Conservation (phyloP, 1,139 yeast species). For the Kazachstania sp. region DNA sequence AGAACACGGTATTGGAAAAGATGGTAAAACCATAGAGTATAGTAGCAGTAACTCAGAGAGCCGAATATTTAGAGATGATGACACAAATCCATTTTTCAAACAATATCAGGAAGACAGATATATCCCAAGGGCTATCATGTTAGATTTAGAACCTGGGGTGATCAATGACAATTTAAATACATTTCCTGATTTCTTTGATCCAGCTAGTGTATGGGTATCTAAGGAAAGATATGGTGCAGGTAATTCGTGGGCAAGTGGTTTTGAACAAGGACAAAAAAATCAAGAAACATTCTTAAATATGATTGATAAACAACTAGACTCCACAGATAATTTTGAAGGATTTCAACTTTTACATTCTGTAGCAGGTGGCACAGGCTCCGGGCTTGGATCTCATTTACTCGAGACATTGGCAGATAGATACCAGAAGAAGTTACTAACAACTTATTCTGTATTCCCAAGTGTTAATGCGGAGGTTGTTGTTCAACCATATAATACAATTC, state of each 20-base stretch:
- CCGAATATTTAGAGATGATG: constrained; percentile 47
- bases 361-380: constrained; percentile 99
- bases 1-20: constrained; percentile 78
- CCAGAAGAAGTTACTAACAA: constrained; percentile 72
- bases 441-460: constrained; percentile 80
- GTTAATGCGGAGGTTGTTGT: constrained; percentile 88
- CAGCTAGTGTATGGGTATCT: constrained; percentile 72
- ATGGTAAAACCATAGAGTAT: constrained; percentile 41
- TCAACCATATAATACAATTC: constrained; percentile 85
- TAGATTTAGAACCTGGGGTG: constrained; percentile 90
- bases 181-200: constrained; percentile 66
- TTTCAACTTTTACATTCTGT: constrained; percentile 89
- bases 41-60: constrained; percentile 20
- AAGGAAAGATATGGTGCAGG: constrained; percentile 88
- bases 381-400: constrained; percentile 75
- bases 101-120: constrained; percentile 66
- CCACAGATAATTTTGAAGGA: constrained; percentile 82
- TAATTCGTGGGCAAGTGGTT: constrained; percentile 92
- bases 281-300: constrained; percentile 69
- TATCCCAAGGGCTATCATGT: constrained; percentile 77
- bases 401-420: constrained; percentile 76
- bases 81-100: constrained; percentile 79
- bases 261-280: constrained; percentile 60
- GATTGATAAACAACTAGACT: constrained; percentile 84
- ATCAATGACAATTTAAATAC: constrained; percentile 52